Evolutionary conservation across 2,329 filamentous ascomycete species (phyloP), one percentile per base, ranked within the genome.

Genomic region (Arthroderma uncinatum): DNA sequence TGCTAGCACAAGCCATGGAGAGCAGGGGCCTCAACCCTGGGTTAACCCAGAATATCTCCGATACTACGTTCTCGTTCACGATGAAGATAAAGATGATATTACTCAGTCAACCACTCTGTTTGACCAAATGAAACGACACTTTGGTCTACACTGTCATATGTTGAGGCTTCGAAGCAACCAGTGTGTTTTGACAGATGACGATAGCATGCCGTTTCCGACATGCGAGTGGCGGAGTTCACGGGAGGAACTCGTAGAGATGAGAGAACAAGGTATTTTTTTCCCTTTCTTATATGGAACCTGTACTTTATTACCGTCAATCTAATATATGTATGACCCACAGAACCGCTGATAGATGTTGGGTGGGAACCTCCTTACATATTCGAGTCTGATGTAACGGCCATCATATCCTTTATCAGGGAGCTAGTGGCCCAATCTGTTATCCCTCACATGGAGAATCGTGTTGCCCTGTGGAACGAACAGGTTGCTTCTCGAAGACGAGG

Each of bases 101-200:
- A 82, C 83, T 37, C 87, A 90, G 71, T 95, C 91, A 10, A 92
- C 92, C 71, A 82, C 84, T 16, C 77, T 97, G 28, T 98, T 95
- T 71, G 93, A 98, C 64, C 89, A 96, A 71, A 98, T 98, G 94
- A 98, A 97, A 73, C 84, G 93, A n/a, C 89, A 96, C 72, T 89
- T 98, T 62, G 93, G 93, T 1, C 76, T 97, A 52, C 91, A 98
- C 71, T 98, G 93, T 68, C 93, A 98, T 72, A 78, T 98, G 9
- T 77, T 98, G 34, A 79, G 94, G 61, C 76, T 98, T 54, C 82
- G 92, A 64, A 94, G 89, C 65, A 86, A 83, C 37, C 87, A 90
- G 67, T 92, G 89, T 70, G 85, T 89, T 36, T 83, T 91, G 61
- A 91, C 89, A 1, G 93, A 97, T 69, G 91, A 96, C 68, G 92